Evolutionary conservation across 2,329 filamentous ascomycete species (phyloP), one percentile per base, ranked within the genome.

Genomic region (Talaromyces sp.): DNA sequence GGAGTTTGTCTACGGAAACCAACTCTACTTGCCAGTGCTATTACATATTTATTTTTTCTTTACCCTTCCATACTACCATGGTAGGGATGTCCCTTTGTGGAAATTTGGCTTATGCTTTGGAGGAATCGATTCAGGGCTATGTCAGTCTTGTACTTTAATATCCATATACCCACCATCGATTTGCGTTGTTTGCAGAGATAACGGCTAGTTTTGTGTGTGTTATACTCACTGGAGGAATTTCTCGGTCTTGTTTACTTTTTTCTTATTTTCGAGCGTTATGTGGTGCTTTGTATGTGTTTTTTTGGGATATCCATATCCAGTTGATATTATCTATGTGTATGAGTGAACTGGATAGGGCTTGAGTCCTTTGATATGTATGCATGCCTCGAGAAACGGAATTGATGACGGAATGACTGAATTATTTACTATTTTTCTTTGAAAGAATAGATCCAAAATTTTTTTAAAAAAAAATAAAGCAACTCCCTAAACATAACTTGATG

Each of bases 361-460:
- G 22, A 28, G 27, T 53, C 27, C 22, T 53, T 53, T 53, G 25
- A 53, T 52, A 17, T 53, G 49, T 47, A 30, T 27, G 27, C 13
- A 28, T 55, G 58, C 57, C 55, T 44, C 55, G 52, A 62, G 60
- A 57, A 58, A 62, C 60, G 60, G 58, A 59, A 59, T 44, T 59
- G 32, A 62, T 56, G 60, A 62, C 32, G 59, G 51, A 51, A 58
- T 19, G 44, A 47, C 44, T 25, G 44, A 47, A 19, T 47, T 22
- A 4, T 15, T 47, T 25, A 22, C 25, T 19, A 47, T 22, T 9
- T 11, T 47, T 13, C 44, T 25, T 47, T 19, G 10, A 47, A 19
- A 47, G 7, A 47, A 19, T 47, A 19, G 5, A 47, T 47, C 4
- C 22, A 22, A 22, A 22, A 22, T 11, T 10, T 19, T 19, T 27